Evolutionary conservation across 176 grass and related monocot genomes (phyloP).

Genomic region (Cocos nucifera): DNA sequence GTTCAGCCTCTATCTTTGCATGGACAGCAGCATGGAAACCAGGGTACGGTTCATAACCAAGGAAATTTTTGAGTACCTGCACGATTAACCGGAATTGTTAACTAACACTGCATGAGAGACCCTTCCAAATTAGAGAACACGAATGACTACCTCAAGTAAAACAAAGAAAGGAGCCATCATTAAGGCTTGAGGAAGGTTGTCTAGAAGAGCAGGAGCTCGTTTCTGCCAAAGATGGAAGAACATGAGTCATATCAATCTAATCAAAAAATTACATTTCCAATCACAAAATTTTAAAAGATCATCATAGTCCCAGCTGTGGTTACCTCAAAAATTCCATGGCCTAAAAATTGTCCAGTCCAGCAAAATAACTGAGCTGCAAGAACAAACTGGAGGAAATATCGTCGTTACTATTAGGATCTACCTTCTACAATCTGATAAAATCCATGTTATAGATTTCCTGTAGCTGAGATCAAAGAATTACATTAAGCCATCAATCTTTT

Average conservation of each 20-base stretch:
- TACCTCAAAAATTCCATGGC: conserved; percentile 22
- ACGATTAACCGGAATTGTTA: neutral
- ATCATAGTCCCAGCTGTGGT: no score
- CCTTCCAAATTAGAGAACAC: neutral
- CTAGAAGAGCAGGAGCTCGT: conserved; percentile 17
- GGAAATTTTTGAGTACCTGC: conserved; percentile 58
- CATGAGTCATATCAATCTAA: neutral
- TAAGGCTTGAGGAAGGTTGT: conserved; percentile 7
- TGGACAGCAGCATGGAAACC: conserved; percentile 59
- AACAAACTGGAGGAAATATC: conserved; percentile 13
- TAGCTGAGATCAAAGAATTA: no score
- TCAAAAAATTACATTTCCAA: no score
- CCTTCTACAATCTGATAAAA: no score
- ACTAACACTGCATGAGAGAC: no score
- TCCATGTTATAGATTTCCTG: no score
- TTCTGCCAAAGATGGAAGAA: conserved; percentile 9
- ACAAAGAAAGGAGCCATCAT: conserved; percentile 19
- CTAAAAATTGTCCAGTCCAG: conserved; percentile 20
- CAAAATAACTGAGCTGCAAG: conserved; percentile 4
- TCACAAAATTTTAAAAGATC: no score
- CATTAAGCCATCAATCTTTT: no score
- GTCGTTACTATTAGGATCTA: no score
- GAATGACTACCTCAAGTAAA: conserved; percentile 9
- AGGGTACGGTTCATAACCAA: conserved; percentile 77
- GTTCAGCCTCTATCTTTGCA: conserved; percentile 46